Base-by-base conservation (phyloP, 129 eudicot genomes). In the Chrysanthemum seticuspe region DNA sequence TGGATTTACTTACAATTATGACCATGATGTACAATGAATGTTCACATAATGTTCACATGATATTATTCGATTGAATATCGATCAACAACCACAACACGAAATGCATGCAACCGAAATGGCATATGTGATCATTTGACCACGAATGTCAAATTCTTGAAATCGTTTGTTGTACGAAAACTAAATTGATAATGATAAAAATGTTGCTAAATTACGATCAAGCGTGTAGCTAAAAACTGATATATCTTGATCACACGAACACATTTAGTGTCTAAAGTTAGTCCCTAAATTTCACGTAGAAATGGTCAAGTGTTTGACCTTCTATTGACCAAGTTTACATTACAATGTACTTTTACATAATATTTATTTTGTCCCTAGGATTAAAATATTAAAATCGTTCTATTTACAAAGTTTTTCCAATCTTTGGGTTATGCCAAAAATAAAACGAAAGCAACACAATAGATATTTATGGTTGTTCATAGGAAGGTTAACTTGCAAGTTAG, bases 401-500 rank as follows among this genome's bases (percentile, higher is more conserved):
- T 36, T 6, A 11, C 36, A 9, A 57, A 13, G 10, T 19, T 45
- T 6, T 53, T 45, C 23, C 54, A 52, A 18, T 3, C 12, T 74
- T 34, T 18, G 72, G 56, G 40, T 74, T 74, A 65, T 74, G 60
- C 76, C 58, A 78, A 62, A 77, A 52, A 78, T 55, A 70, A 70
- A 53, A 62, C 15, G 81, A 78, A 78, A 70, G 81, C 81, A 70
- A 78, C 72, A 40, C 71, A 63, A 62, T 36, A 31, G 81, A 62
- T 62, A 66, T 78, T 78, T 49, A 76, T 68, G 68, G 80, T 76
- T 74, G 74, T 65, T 70, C 68, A 70, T 48, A 7, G 62, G 40
- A 70, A 63, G 81, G 81, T 70, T 78, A 62, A 70, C 81, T 78
- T 78, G 72, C 81, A 77, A 77, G 81, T 70, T 77, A 77, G 66